A percentile compares a stretch with the other conserved stretches of the same genome.
Evolutionary conservation across 2,329 filamentous ascomycete species (phyloP).

Genomic region (Lachnellula hyalina): DNA sequence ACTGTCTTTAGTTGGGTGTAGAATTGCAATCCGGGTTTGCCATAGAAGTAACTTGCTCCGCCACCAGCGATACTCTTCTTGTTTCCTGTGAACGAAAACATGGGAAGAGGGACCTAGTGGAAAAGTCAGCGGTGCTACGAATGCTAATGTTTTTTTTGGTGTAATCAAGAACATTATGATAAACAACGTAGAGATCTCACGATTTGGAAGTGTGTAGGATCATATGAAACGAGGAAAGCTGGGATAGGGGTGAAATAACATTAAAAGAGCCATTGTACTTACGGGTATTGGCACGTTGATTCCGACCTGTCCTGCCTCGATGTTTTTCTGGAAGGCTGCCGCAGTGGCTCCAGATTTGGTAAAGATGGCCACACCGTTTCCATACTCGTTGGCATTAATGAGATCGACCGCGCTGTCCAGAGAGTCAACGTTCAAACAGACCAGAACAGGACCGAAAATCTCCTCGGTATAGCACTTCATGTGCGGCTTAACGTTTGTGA

Average conservation of each 20-base stretch:
- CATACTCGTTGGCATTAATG: slow-evolving; percentile 83
- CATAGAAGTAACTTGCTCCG: slow-evolving; percentile 92
- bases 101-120: slow-evolving; percentile 53
- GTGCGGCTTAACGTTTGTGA: slow-evolving; percentile 70
- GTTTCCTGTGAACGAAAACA: slow-evolving; percentile 70
- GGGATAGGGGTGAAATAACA: slow-evolving; percentile 5
- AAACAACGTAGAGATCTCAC: no score
- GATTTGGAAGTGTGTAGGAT: no score
- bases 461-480: slow-evolving; percentile 85
- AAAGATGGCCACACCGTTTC: slow-evolving; percentile 83
- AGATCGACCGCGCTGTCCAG: slow-evolving; percentile 75
- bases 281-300: slow-evolving; percentile 70
- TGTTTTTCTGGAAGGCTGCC: slow-evolving; percentile 70
- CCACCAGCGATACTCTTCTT: slow-evolving; percentile 92
- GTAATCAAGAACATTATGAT: no score
- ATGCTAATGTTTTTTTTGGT: no score
- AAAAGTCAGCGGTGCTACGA: no score
- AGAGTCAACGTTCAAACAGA: slow-evolving; percentile 72
- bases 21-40: slow-evolving; percentile 85
- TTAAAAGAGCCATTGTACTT: neutral
- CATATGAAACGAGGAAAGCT: neutral
- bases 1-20: slow-evolving; percentile 99
- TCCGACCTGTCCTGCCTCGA: slow-evolving; percentile 80
- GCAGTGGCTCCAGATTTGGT: slow-evolving; percentile 73
- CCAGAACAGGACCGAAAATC: slow-evolving; percentile 80